Conservation (phyloP, 1,284 basidiomycete species). For the Ganoderma meredithae region DNA sequence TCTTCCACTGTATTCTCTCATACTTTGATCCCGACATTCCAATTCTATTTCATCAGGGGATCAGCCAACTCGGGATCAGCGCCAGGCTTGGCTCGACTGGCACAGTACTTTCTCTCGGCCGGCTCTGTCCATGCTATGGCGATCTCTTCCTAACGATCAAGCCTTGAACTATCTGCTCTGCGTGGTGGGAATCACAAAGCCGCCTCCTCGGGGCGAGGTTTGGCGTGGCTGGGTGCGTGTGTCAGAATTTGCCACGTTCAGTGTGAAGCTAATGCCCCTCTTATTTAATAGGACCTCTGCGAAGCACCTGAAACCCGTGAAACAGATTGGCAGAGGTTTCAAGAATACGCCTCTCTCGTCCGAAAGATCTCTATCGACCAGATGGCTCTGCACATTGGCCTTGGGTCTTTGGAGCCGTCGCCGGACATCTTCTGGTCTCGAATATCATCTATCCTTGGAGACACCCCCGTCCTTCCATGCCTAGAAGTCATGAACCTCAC, state of each 20-base stretch:
- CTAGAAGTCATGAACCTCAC: neutral
- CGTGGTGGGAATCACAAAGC: neutral
- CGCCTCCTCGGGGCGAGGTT: too few species aligned
- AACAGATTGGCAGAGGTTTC: neutral
- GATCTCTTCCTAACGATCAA: neutral
- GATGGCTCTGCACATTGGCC: neutral
- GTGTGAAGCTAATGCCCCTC: neutral
- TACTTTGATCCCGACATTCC: neutral
- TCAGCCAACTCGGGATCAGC: neutral
- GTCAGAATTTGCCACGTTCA: neutral
- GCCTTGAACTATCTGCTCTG: neutral
- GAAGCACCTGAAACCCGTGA: neutral
- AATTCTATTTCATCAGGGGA: neutral
- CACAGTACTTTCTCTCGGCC: neutral
- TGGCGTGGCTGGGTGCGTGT: neutral
- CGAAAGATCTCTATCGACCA: neutral
- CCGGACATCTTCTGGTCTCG: neutral
- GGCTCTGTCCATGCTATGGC: neutral
- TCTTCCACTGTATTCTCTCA: slow-evolving; percentile 1
- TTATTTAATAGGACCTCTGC: neutral
- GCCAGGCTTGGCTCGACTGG: neutral
- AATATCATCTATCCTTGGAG: neutral
- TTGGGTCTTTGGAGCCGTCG: too few species aligned
- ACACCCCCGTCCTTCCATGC: neutral
- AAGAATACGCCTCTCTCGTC: neutral